phyloP scores from a whole-genome alignment of 1,284 basidiomycete genomes.

The Anthracocystis setariae region DNA sequence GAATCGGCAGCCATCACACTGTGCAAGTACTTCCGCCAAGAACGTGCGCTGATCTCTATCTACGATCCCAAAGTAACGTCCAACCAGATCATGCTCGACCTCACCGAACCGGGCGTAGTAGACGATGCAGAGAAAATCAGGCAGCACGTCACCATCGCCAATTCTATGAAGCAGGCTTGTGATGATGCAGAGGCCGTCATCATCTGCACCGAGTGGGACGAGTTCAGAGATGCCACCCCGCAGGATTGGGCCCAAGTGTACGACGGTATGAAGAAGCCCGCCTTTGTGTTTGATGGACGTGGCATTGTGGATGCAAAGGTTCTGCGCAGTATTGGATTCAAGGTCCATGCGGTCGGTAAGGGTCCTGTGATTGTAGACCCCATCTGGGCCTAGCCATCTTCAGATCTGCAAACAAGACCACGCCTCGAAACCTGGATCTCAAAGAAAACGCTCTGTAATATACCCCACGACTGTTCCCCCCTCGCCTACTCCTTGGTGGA shows the following conservation, averaged over 20 bases:
- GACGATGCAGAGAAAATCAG: constrained; percentile 77
- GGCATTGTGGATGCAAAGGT: constrained; percentile 82
- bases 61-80: constrained; percentile 86
- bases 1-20: constrained; percentile 97
- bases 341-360: constrained; percentile 73
- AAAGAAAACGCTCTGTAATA: no score
- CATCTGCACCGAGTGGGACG: constrained; percentile 78
- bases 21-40: constrained; percentile 89
- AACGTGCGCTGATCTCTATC: constrained; percentile 84
- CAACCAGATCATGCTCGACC: constrained; percentile 71
- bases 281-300: constrained; percentile 81
- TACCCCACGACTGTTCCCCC: no score
- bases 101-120: constrained; percentile 70
- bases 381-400: constrained; percentile 51
- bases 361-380: constrained; percentile 64
- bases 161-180: constrained; percentile 85
- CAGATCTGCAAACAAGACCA: no score
- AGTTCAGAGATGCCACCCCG: constrained; percentile 76
- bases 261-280: constrained; percentile 88
- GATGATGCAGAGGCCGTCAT: constrained; percentile 89
- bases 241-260: constrained; percentile 92
- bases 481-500: no score
- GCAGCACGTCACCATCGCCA: constrained; percentile 83
- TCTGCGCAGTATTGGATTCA: constrained; percentile 89
- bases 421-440: not conserved